phyloP scores from a whole-genome alignment of 1,284 basidiomycete species.

The Tylopilus sp. region DNA sequence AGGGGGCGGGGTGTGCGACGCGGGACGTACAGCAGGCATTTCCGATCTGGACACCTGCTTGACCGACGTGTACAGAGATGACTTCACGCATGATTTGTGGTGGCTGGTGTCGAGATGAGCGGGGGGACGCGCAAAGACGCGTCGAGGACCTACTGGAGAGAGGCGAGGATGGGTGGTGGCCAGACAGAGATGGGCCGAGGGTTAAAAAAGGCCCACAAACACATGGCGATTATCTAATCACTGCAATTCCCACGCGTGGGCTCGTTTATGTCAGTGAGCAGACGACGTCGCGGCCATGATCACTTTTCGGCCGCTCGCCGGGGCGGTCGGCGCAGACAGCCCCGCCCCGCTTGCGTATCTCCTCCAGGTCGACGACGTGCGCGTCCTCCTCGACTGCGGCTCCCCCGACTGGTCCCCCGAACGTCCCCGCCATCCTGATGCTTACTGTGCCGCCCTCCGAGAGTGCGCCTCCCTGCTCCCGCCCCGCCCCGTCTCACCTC shows the following conservation, averaged over 20 bases:
- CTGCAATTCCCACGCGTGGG: slow-evolving; percentile 33
- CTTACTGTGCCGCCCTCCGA: slow-evolving; percentile 63
- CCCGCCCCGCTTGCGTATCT: slow-evolving; percentile 78
- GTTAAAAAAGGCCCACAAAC: slow-evolving; percentile 39
- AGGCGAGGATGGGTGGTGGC: slow-evolving; percentile 31
- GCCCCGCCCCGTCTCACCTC: slow-evolving; percentile 12
- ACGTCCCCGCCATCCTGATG: slow-evolving; percentile 51
- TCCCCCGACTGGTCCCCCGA: slow-evolving; percentile 79
- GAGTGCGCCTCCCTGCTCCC: slow-evolving; percentile 49
- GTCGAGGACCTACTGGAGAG: slow-evolving; percentile 30
- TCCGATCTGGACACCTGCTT: slow-evolving; percentile 96
- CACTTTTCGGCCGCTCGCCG: slow-evolving; percentile 88
- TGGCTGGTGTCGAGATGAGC: slow-evolving; percentile 14
- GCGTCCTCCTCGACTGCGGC: slow-evolving; percentile 93
- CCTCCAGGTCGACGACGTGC: slow-evolving; percentile 92
- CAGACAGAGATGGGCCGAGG: slow-evolving; percentile 38
- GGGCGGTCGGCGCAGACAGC: slow-evolving; percentile 69
- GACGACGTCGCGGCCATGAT: slow-evolving; percentile 60
- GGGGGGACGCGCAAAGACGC: slow-evolving; percentile 29
- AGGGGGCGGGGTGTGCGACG: slow-evolving; percentile 8
- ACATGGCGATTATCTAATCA: slow-evolving; percentile 37
- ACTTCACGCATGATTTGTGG: slow-evolving; percentile 76
- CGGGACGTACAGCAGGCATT: slow-evolving; percentile 86
- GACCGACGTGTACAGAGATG: slow-evolving; percentile 92
- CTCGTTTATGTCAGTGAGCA: slow-evolving; percentile 7